Evolutionary conservation across 225 moss, liverwort and hornwort species (phyloP).

Genomic region (Thuidium tamariscinum): DNA sequence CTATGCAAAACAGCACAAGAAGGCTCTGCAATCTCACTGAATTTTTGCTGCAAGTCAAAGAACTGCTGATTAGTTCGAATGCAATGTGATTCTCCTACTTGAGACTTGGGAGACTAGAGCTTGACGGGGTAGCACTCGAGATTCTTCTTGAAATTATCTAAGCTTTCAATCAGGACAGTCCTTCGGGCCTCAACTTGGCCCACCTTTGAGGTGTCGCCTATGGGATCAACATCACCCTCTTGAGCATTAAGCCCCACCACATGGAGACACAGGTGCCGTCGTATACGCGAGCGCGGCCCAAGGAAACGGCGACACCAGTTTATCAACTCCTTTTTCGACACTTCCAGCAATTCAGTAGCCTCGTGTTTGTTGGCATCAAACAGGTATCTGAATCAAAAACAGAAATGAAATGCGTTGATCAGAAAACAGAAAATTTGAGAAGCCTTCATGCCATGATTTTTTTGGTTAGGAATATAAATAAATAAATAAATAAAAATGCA

Average conservation of each 20-base stretch:
- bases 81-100: neutral
- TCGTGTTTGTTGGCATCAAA: conserved; percentile 19
- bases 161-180: conserved; percentile 3
- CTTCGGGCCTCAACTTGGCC: neutral
- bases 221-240: conserved; percentile 20
- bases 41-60: neutral
- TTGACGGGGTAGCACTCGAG: conserved; percentile 11
- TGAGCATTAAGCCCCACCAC: conserved; percentile 31
- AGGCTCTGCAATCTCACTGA: neutral
- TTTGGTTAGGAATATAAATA: neutral
- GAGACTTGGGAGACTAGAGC: neutral
- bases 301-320: conserved; percentile 40
- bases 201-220: neutral
- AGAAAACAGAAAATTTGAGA: neutral
- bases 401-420: neutral
- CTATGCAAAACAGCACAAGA: neutral
- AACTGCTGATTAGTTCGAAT: neutral
- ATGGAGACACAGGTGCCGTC: conserved; percentile 30
- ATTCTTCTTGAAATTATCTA: conserved; percentile 23
- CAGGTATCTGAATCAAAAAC: conserved; percentile 9
- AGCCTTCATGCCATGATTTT: neutral
- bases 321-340: conserved; percentile 24
- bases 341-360: conserved; percentile 5
- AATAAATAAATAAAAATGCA: too few species aligned
- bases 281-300: conserved; percentile 15